phyloP scores from a whole-genome alignment of 2,329 filamentous ascomycete genomes.

The Aaosphaeria pasadenensis region DNA sequence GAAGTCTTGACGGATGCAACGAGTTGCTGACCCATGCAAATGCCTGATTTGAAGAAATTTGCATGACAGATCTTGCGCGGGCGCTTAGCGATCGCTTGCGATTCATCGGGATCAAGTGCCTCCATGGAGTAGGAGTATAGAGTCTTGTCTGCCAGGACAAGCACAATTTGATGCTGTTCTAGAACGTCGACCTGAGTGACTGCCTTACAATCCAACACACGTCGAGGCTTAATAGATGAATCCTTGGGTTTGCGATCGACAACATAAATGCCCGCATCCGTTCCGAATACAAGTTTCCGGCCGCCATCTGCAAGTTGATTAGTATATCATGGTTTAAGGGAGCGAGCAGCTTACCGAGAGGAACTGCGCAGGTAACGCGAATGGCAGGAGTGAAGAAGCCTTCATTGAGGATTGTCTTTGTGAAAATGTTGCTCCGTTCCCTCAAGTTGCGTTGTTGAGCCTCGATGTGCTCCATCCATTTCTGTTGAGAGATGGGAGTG shows the following conservation, averaged over 20 bases:
- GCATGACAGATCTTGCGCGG: slow-evolving; percentile 97
- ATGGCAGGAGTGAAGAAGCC: slow-evolving; percentile 89
- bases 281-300: slow-evolving; percentile 89
- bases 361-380: slow-evolving; percentile 90
- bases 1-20: slow-evolving; percentile 97
- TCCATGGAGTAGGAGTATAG: slow-evolving; percentile 85
- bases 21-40: slow-evolving; percentile 88
- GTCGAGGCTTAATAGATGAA: slow-evolving; percentile 66
- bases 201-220: slow-evolving; percentile 79
- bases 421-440: slow-evolving; percentile 69
- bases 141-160: slow-evolving; percentile 91
- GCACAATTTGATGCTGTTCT: slow-evolving; percentile 87
- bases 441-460: slow-evolving; percentile 83
- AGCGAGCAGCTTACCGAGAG: slow-evolving; percentile 64
- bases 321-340: slow-evolving; percentile 5
- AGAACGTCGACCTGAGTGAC: slow-evolving; percentile 96
- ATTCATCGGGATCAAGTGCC: slow-evolving; percentile 79
- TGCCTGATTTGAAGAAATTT: slow-evolving; percentile 97
- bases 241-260: slow-evolving; percentile 90
- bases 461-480: slow-evolving; percentile 96
- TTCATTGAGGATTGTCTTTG: slow-evolving; percentile 68
- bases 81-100: slow-evolving; percentile 70
- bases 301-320: slow-evolving; percentile 68
- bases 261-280: slow-evolving; percentile 89
- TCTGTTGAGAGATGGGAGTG: slow-evolving; percentile 81